Conservation (phyloP, 768 basidiomycete species). For the Holtermannia corniformis region DNA sequence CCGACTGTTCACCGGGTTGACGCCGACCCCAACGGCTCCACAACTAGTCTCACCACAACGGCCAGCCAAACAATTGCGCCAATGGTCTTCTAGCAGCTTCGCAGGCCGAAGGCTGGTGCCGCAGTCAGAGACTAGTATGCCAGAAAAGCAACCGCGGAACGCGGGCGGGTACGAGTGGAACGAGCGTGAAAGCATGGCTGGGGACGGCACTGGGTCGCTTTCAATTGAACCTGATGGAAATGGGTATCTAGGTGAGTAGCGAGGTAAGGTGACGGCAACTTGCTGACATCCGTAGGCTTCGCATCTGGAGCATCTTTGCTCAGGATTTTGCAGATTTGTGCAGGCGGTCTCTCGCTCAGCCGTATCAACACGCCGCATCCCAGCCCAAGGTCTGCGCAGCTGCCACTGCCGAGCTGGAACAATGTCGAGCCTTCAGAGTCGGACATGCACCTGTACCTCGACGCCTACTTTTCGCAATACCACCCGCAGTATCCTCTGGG, state of each 20-base stretch:
- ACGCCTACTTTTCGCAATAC: conserved; percentile 10
- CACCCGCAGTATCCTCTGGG: conserved; percentile 12
- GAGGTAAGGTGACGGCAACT: neutral
- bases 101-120: neutral
- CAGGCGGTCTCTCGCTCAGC: conserved; percentile 4
- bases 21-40: neutral
- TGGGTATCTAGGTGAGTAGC: conserved; percentile 13
- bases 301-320: conserved; percentile 13
- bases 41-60: neutral
- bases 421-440: neutral
- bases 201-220: conserved; percentile 11
- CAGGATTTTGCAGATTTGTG: conserved; percentile 11
- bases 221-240: conserved; percentile 12
- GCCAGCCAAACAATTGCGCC: neutral
- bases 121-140: neutral
- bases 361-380: neutral
- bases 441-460: conserved; percentile 2
- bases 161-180: conserved; percentile 13
- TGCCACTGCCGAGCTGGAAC: neutral
- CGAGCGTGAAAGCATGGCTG: neutral
- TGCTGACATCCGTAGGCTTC: conserved; percentile 4
- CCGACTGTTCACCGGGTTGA: too few relatives aligned
- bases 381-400: neutral
- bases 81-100: neutral
- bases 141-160: conserved; percentile 8